Conservation (phyloP, 345 rosid genomes). For the Limnanthes douglasii region DNA sequence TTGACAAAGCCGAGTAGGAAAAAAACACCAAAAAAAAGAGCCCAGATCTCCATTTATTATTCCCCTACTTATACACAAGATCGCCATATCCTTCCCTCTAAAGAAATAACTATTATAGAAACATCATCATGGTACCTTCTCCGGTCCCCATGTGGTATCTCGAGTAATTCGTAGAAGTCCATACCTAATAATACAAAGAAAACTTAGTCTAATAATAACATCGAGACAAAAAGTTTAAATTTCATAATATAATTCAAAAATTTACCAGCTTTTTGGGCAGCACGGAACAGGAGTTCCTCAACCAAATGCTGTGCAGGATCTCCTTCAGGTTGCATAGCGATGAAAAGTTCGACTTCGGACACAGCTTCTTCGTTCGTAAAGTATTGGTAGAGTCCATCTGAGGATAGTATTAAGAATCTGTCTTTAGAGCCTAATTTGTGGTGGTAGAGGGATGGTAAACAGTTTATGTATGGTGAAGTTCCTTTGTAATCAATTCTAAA, state of each 20-base stretch:
- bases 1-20: conserved; percentile 21
- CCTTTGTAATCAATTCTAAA: conserved; percentile 87
- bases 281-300: conserved; percentile 80
- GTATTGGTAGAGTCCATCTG: conserved; percentile 93
- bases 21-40: conserved; percentile 18
- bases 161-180: conserved; percentile 76
- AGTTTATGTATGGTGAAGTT: conserved; percentile 58
- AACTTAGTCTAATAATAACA: background rate
- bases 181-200: conserved; percentile 39
- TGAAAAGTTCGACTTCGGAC: conserved; percentile 77
- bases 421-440: conserved; percentile 77
- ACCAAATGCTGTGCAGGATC: conserved; percentile 97
- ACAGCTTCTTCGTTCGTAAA: conserved; percentile 91
- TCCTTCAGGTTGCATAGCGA: conserved; percentile 82
- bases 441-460: conserved; percentile 74
- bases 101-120: conserved; percentile 74
- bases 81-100: conserved; percentile 96
- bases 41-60: conserved; percentile 6
- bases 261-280: conserved; percentile 96
- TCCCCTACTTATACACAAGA: conserved; percentile 59
- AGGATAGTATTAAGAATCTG: conserved; percentile 66
- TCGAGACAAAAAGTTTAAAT: background rate
- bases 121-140: conserved; percentile 89
- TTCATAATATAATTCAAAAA: background rate
- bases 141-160: conserved; percentile 88